Evolutionary conservation across 768 basidiomycete genomes (phyloP), one percentile per base, ranked within the genome.

Genomic region (Plicaturopsis crispa): DNA sequence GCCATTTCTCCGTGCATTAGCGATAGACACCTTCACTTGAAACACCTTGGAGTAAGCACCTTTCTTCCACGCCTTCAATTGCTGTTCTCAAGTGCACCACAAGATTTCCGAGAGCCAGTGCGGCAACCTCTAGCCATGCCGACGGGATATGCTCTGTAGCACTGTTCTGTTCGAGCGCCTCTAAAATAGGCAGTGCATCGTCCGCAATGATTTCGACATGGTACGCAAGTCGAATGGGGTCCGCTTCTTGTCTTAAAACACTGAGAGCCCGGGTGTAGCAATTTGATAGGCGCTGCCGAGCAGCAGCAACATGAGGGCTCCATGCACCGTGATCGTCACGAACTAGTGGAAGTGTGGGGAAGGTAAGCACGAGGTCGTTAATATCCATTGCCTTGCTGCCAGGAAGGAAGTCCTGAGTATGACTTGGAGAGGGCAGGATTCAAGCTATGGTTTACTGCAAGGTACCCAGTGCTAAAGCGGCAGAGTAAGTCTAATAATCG

Each of bases 201-300:
- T 20, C 12, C 6, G 17, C 16, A 6, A 45, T 26, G 12, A 37
- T 33, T 14, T 23, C 30, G 6, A 35, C 18, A 34, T 46, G 44
- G 14, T 23, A 42, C 1, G 21, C 14, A 1, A 42, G 30, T 6
- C 31, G 35, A 3, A 42, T n/a, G n/a, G 41, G 36, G 21, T 46
- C 31, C 11, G 38, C 44, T 30, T 42, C 44, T 31, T 39, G 41
- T 6, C 24, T 36, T 6, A 28, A 36, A 2, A 42, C 31, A 1
- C 31, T 33, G 13, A 33, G 17, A 17, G 40, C 35, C 24, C 38
- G 44, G 8, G n/a, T 11, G 33, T 42, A 42, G 3, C 38, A 33
- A 24, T 38, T 21, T 6, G 18, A 28, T 14, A 28, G 8, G 8
- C 8, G 8, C 8, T 28, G 26, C 8, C 14, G 14, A 14, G 26